Base-by-base conservation (phyloP, 768 basidiomycete genomes). In the Clavaria fumosa region DNA sequence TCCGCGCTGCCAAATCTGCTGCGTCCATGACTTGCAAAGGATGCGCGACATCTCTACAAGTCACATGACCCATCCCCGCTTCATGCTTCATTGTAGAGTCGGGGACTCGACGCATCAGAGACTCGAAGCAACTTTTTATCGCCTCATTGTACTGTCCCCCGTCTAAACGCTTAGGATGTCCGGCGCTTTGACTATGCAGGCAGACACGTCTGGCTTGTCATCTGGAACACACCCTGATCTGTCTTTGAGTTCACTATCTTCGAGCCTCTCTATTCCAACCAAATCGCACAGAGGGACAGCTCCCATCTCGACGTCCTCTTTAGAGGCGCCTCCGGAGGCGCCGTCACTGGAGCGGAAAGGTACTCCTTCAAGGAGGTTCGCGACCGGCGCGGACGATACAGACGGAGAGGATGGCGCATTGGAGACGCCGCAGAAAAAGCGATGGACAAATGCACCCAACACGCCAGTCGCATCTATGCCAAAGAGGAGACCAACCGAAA, bases 191-290 rank as follows among this genome's bases (percentile, higher is more conserved):
- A n/a, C n/a, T n/a, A n/a, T n/a, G n/a, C n/a, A n/a, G n/a, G 41
- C 55, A 33, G 67, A 69, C 45, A 53, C 59, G 9, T 68, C 67
- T 2, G 49, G 53, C 2, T 60, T 63, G 39, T 69, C 69, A 1
- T 47, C 50, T 12, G 58, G 59, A 31, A 68, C 59, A 7, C 57
- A 70, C 26, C 70, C 67, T n/a, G 77, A 78, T 46, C 54, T 78
- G 23, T 75, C 76, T 5, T 59, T 78, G 1, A 69, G 68, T 20
- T 73, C 75, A 6, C 53, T 75, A 17, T 64, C 59, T 1, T 50
- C 64, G 44, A 45, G 51, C 35, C 49, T 61, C 22, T 63, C 70
- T 7, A 54, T 65, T 4, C 66, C 69, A 3, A 74, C 74, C 0
- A 34, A 62, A 4, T 66, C 70, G 0, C 70, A 69, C 3, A 60